Base-by-base conservation (phyloP, 371 early-diverging fungal species). In the Blastocladiella emersonii region DNA sequence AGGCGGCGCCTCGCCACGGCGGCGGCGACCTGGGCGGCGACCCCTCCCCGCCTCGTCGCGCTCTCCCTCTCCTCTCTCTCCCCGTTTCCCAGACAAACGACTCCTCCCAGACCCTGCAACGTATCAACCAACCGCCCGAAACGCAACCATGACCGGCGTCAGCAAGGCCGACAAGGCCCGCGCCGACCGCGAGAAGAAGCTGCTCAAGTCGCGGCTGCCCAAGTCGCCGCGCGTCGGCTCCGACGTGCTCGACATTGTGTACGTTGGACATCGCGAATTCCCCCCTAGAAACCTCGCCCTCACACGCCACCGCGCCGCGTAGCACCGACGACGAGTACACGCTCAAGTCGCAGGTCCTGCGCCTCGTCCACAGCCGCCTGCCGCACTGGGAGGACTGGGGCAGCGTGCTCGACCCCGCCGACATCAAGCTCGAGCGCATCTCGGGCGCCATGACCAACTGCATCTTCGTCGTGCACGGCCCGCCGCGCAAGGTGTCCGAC, bases 391-490 rank as follows among this genome's bases (percentile, higher is more conserved):
- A 59, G 27, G 27, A 59, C 15, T 59, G 60, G 60, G 44, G 8
- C 27, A 7, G 8, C 1, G 60, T 59, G 13, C 8, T 19, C 30
- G n/a, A 59, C 44, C 41, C 63, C 12, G 15, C 25, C 35, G 64
- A 72, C 0, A 37, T 87, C 15, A 25, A 64, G 0, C 64, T 89
- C 7, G 67, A 72, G 1, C 79, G 88, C 23, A 75, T 93, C 62
- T 85, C 85, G 67, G 92, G 92, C 13, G 93, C 93, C 2, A 71
- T 92, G 78, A 91, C 93, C 66, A 93, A 93, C 73, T 83, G 86
- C 61, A 82, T 93, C 21, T 93, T 77, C 63, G 78, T 82, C 68
- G 88, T 90, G 17, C 78, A 78, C 12, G 74, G 81, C 6, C 67
- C 67, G 6, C 60, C 72, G 45, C 25, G 53, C 32, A 10, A 3